Evolutionary conservation across 305 asterid genomes (phyloP).

Genomic region (Fraxinus baroniana): DNA sequence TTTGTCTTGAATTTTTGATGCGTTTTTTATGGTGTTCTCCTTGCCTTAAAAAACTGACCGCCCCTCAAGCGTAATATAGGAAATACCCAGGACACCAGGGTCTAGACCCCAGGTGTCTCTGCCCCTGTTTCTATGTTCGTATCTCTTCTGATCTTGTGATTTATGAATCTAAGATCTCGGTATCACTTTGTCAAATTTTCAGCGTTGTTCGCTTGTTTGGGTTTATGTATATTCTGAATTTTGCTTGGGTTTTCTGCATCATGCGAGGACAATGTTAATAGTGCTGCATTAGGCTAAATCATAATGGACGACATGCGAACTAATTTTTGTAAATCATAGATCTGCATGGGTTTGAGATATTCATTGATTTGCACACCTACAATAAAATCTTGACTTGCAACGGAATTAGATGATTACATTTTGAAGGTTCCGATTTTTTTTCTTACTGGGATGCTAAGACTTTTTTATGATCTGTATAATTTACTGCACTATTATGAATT

Average conservation of each 20-base stretch:
- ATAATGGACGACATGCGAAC: constrained; percentile 29
- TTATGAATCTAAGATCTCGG: not conserved
- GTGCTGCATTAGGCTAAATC: not conserved
- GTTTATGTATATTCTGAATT: constrained; percentile 1
- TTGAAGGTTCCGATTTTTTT: not conserved
- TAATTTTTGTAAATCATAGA: constrained; percentile 22
- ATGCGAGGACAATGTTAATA: constrained; percentile 12
- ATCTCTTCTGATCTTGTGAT: not conserved
- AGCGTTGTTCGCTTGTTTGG: not conserved
- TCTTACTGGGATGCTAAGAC: not conserved
- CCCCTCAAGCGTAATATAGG: not conserved
- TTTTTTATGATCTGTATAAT: not conserved
- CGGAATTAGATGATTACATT: not conserved
- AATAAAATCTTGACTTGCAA: not conserved
- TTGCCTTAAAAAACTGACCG: not conserved
- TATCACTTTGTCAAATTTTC: not conserved
- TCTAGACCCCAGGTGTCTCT: not conserved
- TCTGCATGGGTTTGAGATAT: constrained; percentile 20
- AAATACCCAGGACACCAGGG: not conserved
- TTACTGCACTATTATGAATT: not conserved
- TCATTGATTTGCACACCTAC: constrained; percentile 25
- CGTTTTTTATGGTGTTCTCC: not conserved
- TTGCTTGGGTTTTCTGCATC: constrained; percentile 12
- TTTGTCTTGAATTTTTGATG: not conserved
- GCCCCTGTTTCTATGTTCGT: not conserved